Evolutionary conservation across 345 rosid genomes (phyloP), one percentile per base, ranked within the genome.

Genomic region (Punica granatum): DNA sequence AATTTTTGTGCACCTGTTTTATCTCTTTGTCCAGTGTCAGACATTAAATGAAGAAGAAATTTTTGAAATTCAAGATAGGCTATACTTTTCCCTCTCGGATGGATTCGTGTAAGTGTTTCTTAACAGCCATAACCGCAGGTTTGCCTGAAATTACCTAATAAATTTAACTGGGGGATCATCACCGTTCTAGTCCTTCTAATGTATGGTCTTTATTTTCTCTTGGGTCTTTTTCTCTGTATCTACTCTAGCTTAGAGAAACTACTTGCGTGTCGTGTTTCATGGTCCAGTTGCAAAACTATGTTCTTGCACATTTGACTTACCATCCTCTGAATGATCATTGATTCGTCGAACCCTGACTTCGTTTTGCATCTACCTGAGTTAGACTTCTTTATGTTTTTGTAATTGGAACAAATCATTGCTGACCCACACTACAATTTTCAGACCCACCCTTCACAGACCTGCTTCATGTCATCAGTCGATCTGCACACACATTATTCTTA

Each of bases 391-490:
- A 25, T 56, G 61, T 4, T 26, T 56, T 14, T 13, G 19, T 44
- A 44, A 18, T 37, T 30, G 61, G 19, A 26, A 12, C 25, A 10
- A 56, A 12, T 56, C 14, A n/a, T 56, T 28, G 19, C 61, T 56
- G 16, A 51, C 58, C 32, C 61, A 56, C 33, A 26, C 61, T 56
- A 26, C 26, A 28, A 56, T 73, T 79, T 80, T 72, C 90, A 94
- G 99, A 94, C 99, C 21, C 98, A 94, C 73, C 99, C 99, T 54
- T 79, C 98, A 1, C 98, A 94, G 75, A 89, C 95, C 63, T 94
- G 96, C 79, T 94, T 94, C 84, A 94, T 91, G 99, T 94, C 99
- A 59, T 94, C 99, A 7, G 97, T 94, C 65, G 99, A 91, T 84
- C 88, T 94, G 72, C 99, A 94, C 72, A 94, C 98, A 23, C 99